Evolutionary conservation across 225 moss, liverwort and hornwort genomes (phyloP), one percentile per base, ranked within the genome.

Genomic region (Bryoerythrophyllum caledonicum): DNA sequence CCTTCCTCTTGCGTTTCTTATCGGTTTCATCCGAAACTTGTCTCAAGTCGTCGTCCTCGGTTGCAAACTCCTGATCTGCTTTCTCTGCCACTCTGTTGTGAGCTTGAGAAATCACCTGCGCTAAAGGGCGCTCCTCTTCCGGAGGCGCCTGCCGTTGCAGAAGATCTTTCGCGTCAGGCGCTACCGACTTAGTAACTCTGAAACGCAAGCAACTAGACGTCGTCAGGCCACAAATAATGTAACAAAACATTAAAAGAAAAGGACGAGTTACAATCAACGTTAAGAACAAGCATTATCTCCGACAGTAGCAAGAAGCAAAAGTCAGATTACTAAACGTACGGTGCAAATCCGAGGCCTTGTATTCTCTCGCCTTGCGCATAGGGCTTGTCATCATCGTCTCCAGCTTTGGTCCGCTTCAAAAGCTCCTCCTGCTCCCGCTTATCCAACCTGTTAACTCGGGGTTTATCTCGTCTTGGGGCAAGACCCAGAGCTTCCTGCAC

Each of bases 341-440:
- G 94, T 57, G 94, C 91, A 77, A 90, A 97, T 58, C 94, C 96
- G 75, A 97, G 94, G 32, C 96, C 96, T 76, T 97, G 80, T 8
- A 97, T 80, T 68, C 94, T 88, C 83, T 97, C 92, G 52, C 94
- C 97, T 74, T 82, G 84, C 6, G 93, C 88, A 70, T 94, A 91
- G 16, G 91, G 80, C 46, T 94, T 90, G 43, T 86, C 83, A 15
- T 76, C 74, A 58, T 94, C 94, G 35, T 91, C 92, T 67, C 81
- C 89, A 28, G 81, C 76, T 78, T 96, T 90, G 65, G 82, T 92
- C 70, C 88, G 88, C 63, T 87, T 94, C 19, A 97, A 77, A 60
- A 97, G 80, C 76, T 94, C 94, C 73, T 89, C 91, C 56, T 91
- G 89, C 80, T 97, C 97, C 66, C 90, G 82, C 72, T 91, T 91